Evolutionary conservation across 371 early-diverging fungal species (phyloP).

Genomic region (Mortierella sp.): DNA sequence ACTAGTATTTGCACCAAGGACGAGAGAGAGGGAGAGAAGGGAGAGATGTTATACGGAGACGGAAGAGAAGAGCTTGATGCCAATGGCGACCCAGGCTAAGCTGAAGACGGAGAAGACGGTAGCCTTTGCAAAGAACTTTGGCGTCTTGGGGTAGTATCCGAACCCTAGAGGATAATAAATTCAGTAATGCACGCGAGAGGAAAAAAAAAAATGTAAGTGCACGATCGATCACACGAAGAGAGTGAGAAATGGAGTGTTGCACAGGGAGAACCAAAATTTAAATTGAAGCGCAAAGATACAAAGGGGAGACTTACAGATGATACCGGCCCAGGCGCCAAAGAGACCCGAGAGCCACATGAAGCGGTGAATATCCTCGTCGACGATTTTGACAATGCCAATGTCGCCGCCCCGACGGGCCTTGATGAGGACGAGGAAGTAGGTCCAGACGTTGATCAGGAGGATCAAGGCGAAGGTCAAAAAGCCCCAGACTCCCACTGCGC

Average conservation of each 20-base stretch:
- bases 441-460: constrained; percentile 38
- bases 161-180: constrained; percentile 16
- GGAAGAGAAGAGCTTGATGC: constrained; percentile 35
- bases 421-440: constrained; percentile 46
- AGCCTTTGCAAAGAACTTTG: constrained; percentile 35
- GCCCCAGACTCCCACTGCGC: constrained; percentile 34
- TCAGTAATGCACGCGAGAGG: not conserved
- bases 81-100: constrained; percentile 39
- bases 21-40: not conserved
- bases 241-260: not conserved
- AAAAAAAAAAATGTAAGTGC: not conserved
- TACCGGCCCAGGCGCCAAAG: constrained; percentile 42
- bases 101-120: constrained; percentile 26
- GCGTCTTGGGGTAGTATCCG: constrained; percentile 30
- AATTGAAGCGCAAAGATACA: not conserved
- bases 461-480: constrained; percentile 31
- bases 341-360: constrained; percentile 46
- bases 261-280: no score
- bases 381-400: constrained; percentile 49
- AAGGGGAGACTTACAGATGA: constrained; percentile 47
- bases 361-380: constrained; percentile 40
- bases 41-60: not conserved
- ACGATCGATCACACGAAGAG: not conserved
- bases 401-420: constrained; percentile 37
- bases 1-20: no score